Evolutionary conservation across 1,284 basidiomycete genomes (phyloP).

Genomic region (Ceratobasidium sp.): DNA sequence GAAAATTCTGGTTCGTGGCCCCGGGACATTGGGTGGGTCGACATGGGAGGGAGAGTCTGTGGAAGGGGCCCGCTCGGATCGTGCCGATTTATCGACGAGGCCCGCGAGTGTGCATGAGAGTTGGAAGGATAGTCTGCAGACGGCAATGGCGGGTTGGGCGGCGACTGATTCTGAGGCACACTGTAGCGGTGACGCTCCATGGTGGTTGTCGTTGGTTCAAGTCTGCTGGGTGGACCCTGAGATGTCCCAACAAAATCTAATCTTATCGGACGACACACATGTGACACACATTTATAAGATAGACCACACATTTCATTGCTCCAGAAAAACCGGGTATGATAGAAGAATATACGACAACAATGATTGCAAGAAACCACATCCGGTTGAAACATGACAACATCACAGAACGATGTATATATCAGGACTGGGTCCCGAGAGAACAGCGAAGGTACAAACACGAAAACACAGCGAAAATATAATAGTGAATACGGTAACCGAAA

Average conservation of each 20-base stretch:
- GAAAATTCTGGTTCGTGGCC: constrained; percentile 32
- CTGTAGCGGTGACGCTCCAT: constrained; percentile 27
- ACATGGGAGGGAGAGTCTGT: constrained; percentile 23
- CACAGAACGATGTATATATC: constrained; percentile 30
- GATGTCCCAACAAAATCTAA: constrained; percentile 4
- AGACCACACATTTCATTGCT: constrained; percentile 35
- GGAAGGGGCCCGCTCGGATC: constrained; percentile 21
- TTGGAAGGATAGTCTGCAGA: neutral
- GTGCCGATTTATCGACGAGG: constrained; percentile 23
- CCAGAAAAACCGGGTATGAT: constrained; percentile 11
- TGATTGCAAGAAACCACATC: constrained; percentile 7
- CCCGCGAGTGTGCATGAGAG: constrained; percentile 13
- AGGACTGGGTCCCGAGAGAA: constrained; percentile 31
- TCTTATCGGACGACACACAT: neutral
- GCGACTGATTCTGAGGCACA: constrained; percentile 23
- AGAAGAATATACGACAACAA: constrained; percentile 17
- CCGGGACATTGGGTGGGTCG: constrained; percentile 1
- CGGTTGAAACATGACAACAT: constrained; percentile 29
- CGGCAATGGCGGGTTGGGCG: neutral
- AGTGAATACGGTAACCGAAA: constrained; percentile 27
- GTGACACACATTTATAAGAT: neutral
- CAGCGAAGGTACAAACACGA: constrained; percentile 35
- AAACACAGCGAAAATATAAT: constrained; percentile 36
- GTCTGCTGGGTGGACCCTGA: neutral
- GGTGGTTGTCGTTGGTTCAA: constrained; percentile 23